Percentiles rank a stretch among this genome's conserved stretches.
Evolutionary conservation across 805 yeast species (phyloP).

Genomic region (Myxozyma neotropica): DNA sequence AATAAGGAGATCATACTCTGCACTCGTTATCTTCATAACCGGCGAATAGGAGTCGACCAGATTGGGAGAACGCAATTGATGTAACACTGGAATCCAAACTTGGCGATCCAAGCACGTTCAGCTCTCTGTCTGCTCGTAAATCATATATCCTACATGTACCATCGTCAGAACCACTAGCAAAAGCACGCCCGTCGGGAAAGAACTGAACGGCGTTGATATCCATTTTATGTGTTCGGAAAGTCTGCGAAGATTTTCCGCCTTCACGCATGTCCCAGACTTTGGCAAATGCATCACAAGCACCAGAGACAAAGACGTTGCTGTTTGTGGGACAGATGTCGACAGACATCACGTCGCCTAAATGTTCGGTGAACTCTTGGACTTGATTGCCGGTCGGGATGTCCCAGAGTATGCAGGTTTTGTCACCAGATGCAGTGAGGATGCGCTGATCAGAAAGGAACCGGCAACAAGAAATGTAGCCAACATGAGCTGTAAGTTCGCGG

Average conservation of each 20-base stretch:
- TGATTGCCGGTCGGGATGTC: conserved; percentile 65
- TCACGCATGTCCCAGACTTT: conserved; percentile 78
- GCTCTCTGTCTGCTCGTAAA: conserved; percentile 71
- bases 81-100: conserved; percentile 49
- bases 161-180: conserved; percentile 79
- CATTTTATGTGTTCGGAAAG: conserved; percentile 55
- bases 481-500: conserved; percentile 56
- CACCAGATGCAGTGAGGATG: conserved; percentile 77
- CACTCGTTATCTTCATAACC: conserved; percentile 78
- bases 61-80: conserved; percentile 69
- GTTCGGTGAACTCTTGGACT: conserved; percentile 43
- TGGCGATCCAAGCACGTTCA: conserved; percentile 50
- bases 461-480: conserved; percentile 76
- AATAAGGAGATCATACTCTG: conserved; percentile 18
- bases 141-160: conserved; percentile 72
- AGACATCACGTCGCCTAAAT: conserved; percentile 52
- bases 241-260: conserved; percentile 44
- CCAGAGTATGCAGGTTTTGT: conserved; percentile 78
- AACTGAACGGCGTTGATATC: conserved; percentile 67
- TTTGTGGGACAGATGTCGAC: conserved; percentile 66
- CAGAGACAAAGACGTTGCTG: conserved; percentile 62
- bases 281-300: conserved; percentile 71
- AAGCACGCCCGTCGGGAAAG: conserved; percentile 70
- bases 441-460: conserved; percentile 62
- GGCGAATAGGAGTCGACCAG: conserved; percentile 73